A percentile compares a stretch with the other conserved stretches of the same genome.
Evolutionary conservation across 257 asterid species (phyloP).

Genomic region (Perilla frutescens): DNA sequence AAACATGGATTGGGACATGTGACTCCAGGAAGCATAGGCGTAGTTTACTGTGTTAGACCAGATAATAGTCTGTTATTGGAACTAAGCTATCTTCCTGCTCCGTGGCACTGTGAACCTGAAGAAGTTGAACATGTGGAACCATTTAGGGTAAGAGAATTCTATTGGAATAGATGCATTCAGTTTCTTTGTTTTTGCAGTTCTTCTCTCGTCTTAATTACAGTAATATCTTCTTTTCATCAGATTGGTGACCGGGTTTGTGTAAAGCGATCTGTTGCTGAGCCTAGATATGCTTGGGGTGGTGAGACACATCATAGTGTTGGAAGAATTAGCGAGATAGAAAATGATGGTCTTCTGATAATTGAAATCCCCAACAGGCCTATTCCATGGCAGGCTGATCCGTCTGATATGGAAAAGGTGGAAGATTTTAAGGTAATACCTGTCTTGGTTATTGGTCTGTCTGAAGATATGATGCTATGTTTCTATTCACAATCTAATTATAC

Average conservation of each 20-base stretch:
- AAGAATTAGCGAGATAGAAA: slow-evolving; percentile 89
- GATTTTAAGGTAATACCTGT: slow-evolving; percentile 76
- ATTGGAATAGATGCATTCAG: slow-evolving; percentile 14
- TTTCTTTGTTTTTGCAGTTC: slow-evolving; percentile 19
- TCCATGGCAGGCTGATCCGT: slow-evolving; percentile 99
- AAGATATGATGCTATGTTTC: slow-evolving; percentile 14
- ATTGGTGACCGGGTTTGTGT: slow-evolving; percentile 97
- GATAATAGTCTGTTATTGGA: slow-evolving; percentile 86
- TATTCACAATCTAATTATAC: slow-evolving; percentile 27
- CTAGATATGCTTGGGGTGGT: slow-evolving; percentile 99
- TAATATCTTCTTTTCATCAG: slow-evolving; percentile 45
- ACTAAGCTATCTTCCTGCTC: slow-evolving; percentile 92
- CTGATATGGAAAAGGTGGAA: slow-evolving; percentile 98
- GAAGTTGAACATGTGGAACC: slow-evolving; percentile 97
- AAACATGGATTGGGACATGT: slow-evolving; percentile 97
- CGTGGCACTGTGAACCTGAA: slow-evolving; percentile 99
- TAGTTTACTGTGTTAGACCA: slow-evolving; percentile 87
- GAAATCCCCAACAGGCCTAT: slow-evolving; percentile 87
- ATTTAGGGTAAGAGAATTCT: slow-evolving; percentile 71
- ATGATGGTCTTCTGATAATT: slow-evolving; percentile 89
- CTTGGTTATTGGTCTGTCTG: slow-evolving; percentile 24
- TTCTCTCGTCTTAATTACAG: slow-evolving; percentile 30
- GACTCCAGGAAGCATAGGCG: slow-evolving; percentile 95
- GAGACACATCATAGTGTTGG: slow-evolving; percentile 99
- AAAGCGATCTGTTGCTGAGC: slow-evolving; percentile 98